Percentiles rank a stretch among this genome's conserved stretches.
Conservation (phyloP, 495 filamentous ascomycete species). For the Daldinia concentrica region DNA sequence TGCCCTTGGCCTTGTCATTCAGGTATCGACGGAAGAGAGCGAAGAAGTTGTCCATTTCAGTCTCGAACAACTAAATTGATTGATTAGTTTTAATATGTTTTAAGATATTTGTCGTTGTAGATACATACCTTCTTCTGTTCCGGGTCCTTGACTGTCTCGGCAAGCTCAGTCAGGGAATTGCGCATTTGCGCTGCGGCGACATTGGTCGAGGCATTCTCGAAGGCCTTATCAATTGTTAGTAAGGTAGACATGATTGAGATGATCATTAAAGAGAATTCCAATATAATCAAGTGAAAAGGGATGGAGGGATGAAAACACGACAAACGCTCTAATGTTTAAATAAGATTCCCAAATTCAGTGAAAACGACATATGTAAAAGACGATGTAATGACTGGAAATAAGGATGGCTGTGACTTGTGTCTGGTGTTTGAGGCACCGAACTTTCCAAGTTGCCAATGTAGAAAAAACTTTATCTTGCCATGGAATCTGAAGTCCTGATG, state of each 20-base stretch:
- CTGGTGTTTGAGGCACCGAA: slow-evolving; percentile 6
- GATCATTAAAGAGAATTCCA: background rate
- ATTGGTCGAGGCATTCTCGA: slow-evolving; percentile 98
- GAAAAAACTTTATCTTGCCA: slow-evolving; percentile 20
- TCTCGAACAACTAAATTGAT: slow-evolving; percentile 76
- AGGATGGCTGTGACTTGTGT: background rate
- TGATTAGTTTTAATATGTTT: slow-evolving; percentile 25
- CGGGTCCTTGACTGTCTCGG: slow-evolving; percentile 86
- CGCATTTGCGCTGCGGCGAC: slow-evolving; percentile 99
- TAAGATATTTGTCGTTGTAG: background rate
- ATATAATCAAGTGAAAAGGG: slow-evolving; percentile 11
- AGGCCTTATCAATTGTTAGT: slow-evolving; percentile 70
- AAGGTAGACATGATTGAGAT: slow-evolving; percentile 3
- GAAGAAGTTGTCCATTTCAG: slow-evolving; percentile 99
- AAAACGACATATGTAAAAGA: background rate
- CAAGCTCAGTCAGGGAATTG: slow-evolving; percentile 91
- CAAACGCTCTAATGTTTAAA: background rate
- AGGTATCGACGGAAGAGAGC: slow-evolving; percentile 96
- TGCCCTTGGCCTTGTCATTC: slow-evolving; percentile 98
- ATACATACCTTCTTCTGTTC: slow-evolving; percentile 78
- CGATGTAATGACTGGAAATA: background rate
- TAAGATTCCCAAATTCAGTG: background rate
- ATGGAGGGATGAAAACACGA: background rate
- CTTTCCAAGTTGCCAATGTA: slow-evolving; percentile 6
- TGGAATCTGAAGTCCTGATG: slow-evolving; percentile 21